phyloP scores from a whole-genome alignment of 108 stramenopile genomes.

The Halocafeteria seosinensis region DNA sequence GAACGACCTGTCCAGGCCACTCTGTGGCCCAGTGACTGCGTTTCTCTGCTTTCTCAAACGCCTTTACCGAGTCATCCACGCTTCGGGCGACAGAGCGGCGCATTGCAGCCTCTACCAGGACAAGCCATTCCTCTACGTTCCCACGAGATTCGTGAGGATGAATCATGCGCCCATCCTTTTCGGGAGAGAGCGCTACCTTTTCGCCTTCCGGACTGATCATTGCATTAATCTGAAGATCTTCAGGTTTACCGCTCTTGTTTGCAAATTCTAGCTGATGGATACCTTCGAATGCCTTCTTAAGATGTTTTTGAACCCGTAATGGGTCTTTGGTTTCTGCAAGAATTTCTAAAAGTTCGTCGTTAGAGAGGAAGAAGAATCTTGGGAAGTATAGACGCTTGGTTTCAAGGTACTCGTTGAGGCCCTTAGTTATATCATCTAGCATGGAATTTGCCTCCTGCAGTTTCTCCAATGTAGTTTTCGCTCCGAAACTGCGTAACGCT shows the following conservation, averaged over 20 bases:
- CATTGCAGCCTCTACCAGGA: slow-evolving; percentile 38
- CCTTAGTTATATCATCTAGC: slow-evolving; percentile 40
- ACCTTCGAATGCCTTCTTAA: slow-evolving; percentile 56
- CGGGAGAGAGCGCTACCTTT: slow-evolving; percentile 25
- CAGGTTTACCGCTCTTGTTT: too few species aligned
- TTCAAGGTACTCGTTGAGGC: slow-evolving; percentile 45
- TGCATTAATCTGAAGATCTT: slow-evolving; percentile 39
- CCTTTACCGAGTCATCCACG: slow-evolving; percentile 27
- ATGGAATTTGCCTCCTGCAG: slow-evolving; percentile 38
- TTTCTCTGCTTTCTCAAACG: slow-evolving; percentile 5
- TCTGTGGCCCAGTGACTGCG: slow-evolving; percentile 29
- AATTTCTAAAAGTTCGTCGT: slow-evolving; percentile 41
- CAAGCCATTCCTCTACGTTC: slow-evolving; percentile 51
- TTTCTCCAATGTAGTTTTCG: slow-evolving; percentile 25
- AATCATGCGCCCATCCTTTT: slow-evolving; percentile 30
- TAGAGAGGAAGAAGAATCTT: slow-evolving; percentile 34
- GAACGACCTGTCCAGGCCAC: slow-evolving; percentile 42
- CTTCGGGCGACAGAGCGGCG: slow-evolving; percentile 21
- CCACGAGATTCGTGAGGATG: slow-evolving; percentile 48
- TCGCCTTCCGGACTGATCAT: slow-evolving; percentile 35
- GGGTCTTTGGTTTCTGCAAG: slow-evolving; percentile 55
- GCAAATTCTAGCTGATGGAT: slow-evolving; percentile 42
- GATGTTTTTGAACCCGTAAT: slow-evolving; percentile 43
- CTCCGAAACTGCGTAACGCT: slow-evolving; percentile 28
- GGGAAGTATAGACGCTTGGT: slow-evolving; percentile 45